A percentile compares a stretch with the other conserved stretches of the same genome.
Evolutionary conservation across 345 rosid species (phyloP).

Genomic region (Euphorbia tirucalli): DNA sequence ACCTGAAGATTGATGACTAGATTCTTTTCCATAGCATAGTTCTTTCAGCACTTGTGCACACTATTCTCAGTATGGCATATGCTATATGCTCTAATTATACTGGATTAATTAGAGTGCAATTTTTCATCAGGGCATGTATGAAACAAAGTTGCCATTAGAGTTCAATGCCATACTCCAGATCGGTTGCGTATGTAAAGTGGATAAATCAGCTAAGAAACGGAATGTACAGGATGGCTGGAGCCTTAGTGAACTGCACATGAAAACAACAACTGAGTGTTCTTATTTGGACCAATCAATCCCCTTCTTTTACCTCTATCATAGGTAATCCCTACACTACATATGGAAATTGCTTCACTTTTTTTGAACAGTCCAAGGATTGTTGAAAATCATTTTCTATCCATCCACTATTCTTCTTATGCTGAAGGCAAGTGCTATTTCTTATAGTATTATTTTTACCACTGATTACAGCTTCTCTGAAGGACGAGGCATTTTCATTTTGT

Average conservation of each 20-base stretch:
- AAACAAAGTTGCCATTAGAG: conserved; percentile 72
- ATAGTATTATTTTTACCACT: conserved; percentile 8
- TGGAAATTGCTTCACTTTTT: conserved; percentile 14
- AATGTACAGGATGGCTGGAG: conserved; percentile 80
- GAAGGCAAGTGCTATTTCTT: conserved; percentile 1
- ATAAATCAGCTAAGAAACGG: conserved; percentile 60
- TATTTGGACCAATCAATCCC: conserved; percentile 77
- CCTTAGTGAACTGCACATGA: conserved; percentile 76
- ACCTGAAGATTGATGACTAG: conserved; percentile 6
- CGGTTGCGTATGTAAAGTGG: conserved; percentile 93
- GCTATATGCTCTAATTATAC: neutral
- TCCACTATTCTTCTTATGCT: neutral
- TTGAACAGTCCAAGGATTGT: neutral
- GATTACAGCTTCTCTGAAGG: conserved; percentile 64
- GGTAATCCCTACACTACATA: conserved; percentile 40
- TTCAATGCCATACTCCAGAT: conserved; percentile 78
- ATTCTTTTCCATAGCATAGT: neutral
- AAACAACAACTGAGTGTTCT: conserved; percentile 83
- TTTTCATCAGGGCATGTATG: conserved; percentile 80
- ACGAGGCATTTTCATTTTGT: conserved; percentile 65
- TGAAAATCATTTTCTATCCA: neutral
- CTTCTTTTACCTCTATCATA: conserved; percentile 80
- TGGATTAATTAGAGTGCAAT: conserved; percentile 17
- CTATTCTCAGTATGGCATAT: neutral
- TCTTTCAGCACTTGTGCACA: neutral